Evolutionary conservation across 805 yeast species (phyloP).

Genomic region (Wickerhamomyces strasburgensis): DNA sequence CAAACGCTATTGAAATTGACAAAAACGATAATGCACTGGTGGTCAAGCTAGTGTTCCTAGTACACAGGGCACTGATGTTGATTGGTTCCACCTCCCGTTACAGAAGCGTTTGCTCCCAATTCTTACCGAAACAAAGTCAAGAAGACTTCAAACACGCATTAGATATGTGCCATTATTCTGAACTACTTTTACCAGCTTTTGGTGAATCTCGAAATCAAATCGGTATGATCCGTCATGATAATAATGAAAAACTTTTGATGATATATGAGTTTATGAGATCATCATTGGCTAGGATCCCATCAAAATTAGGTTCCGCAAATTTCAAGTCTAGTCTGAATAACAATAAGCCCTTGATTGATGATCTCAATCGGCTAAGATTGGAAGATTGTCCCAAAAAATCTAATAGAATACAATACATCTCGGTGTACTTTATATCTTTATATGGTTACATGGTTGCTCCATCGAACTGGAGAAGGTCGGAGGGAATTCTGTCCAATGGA

Average conservation of each 20-base stretch:
- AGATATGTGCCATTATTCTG: constrained; percentile 47
- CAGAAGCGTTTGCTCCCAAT: constrained; percentile 34
- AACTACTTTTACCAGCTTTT: constrained; percentile 56
- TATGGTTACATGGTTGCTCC: constrained; percentile 42
- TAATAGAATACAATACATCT: constrained; percentile 16
- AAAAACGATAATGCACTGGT: constrained; percentile 8
- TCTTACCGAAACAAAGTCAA: constrained; percentile 30
- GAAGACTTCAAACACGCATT: constrained; percentile 40
- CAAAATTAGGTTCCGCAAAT: constrained; percentile 34
- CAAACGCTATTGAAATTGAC: constrained; percentile 9
- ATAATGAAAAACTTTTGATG: constrained; percentile 22
- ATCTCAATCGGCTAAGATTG: constrained; percentile 24
- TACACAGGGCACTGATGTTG: constrained; percentile 46
- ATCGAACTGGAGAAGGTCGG: constrained; percentile 30
- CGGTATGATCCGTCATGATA: constrained; percentile 48
- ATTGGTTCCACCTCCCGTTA: constrained; percentile 59
- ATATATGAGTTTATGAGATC: constrained; percentile 42
- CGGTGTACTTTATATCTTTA: constrained; percentile 30
- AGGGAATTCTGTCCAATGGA: constrained; percentile 26
- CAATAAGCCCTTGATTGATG: constrained; percentile 23
- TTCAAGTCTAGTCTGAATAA: constrained; percentile 28
- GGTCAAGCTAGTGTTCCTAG: constrained; percentile 34
- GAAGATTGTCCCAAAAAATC: constrained; percentile 5
- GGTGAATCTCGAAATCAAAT: constrained; percentile 63
- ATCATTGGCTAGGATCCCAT: constrained; percentile 37